Evolutionary conservation across 768 basidiomycete species (phyloP), one percentile per base, ranked within the genome.

Genomic region (Epithele typhae): DNA sequence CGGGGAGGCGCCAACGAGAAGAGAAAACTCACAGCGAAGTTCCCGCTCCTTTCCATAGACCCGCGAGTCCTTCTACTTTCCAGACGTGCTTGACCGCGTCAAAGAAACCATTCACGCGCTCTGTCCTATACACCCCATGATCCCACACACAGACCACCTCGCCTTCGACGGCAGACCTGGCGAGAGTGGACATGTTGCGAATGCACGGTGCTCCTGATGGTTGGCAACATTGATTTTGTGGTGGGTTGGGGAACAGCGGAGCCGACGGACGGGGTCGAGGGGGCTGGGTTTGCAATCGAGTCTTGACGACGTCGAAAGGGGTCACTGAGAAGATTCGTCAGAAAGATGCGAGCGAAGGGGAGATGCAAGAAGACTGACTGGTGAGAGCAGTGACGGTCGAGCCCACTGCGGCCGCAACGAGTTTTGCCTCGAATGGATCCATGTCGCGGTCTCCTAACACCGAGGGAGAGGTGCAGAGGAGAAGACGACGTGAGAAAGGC

Each of bases 291-390:
- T 99, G 96, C 15, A 99, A 71, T 23, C 96, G 82, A 11, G 95
- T 98, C 66, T 98, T 98, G 56, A 98, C 78, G 45, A 99, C 92
- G 67, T 99, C 96, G 64, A 99, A 99, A 3, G 96, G 96, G 3
- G 95, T 98, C 96, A 99, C 95, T 98, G 49, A 47, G 55, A 5
- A 49, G 41, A 14, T 33, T 19, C 3, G 21, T 55, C 49, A 25
- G 27, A 30, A 14, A 30, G 7, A 14, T 30, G 27, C 27, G 14
- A 30, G 7, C 8, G 14, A 30, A 30, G 27, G 14, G 27, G 27
- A 7, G 27, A 30, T 14, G 27, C 27, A 30, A 30, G 27, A 30
- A n/a, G 27, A 68, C 81, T 32, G 60, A 88, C 90, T 92, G 6
- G 90, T 90, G 30, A 92, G 67, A 4, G 87, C 87, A 11, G 90